Conservation (phyloP, 2,329 filamentous ascomycete species). For the Pseudocercospora cruenta region DNA sequence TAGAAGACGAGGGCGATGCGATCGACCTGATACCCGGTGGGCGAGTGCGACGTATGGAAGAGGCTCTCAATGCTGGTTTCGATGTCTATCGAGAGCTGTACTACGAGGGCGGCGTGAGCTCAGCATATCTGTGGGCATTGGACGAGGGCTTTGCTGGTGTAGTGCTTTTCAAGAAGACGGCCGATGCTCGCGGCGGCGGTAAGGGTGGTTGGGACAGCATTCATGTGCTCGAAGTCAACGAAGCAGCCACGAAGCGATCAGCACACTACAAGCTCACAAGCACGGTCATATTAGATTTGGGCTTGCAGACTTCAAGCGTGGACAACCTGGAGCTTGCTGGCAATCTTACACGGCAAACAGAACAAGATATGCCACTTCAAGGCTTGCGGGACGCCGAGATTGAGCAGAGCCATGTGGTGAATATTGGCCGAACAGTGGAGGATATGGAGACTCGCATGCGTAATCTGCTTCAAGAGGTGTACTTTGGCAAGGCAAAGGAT, state of each 20-base stretch:
- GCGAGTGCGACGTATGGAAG: conserved; percentile 87
- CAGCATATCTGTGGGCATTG: conserved; percentile 97
- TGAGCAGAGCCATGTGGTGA: conserved; percentile 91
- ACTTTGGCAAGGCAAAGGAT: conserved; percentile 99
- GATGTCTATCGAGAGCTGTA: conserved; percentile 96
- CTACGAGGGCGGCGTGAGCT: conserved; percentile 93
- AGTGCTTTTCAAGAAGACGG: conserved; percentile 92
- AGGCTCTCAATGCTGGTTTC: conserved; percentile 92
- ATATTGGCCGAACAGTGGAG: conserved; percentile 91
- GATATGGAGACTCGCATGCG: conserved; percentile 99
- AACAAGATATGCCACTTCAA: conserved; percentile 79
- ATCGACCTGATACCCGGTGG: conserved; percentile 90
- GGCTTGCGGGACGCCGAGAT: conserved; percentile 59
- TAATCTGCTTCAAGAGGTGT: conserved; percentile 96
- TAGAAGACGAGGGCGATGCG: conserved; percentile 66
- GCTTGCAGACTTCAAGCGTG: conserved; percentile 67
- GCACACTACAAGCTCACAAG: conserved; percentile 98
- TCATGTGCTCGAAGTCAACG: conserved; percentile 95
- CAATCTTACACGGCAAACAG: conserved; percentile 97
- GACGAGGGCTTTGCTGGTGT: conserved; percentile 98
- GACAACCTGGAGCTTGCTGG: conserved; percentile 91
- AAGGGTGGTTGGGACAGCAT: conserved; percentile 87
- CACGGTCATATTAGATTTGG: conserved; percentile 90
- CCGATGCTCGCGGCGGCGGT: conserved; percentile 34
- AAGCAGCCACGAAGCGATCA: conserved; percentile 72